A percentile compares a stretch with the other conserved stretches of the same genome.
phyloP scores from a whole-genome alignment of 2,329 filamentous ascomycete species.

The Claviceps capensis region DNA sequence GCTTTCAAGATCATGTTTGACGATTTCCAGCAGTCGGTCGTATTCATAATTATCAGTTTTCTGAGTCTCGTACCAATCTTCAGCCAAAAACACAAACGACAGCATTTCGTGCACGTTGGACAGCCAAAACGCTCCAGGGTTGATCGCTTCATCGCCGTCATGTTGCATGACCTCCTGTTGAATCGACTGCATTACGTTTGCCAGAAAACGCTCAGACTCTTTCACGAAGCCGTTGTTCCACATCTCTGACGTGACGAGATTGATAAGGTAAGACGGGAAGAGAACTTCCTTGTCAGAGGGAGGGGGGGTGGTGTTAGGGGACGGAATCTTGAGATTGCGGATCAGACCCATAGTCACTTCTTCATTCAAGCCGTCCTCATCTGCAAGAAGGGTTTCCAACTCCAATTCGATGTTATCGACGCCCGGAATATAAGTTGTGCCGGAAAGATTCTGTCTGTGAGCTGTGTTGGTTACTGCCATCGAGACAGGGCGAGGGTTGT shows the following conservation, averaged over 20 bases:
- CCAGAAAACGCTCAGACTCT: constrained; percentile 95
- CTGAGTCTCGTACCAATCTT: constrained; percentile 98
- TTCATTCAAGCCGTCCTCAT: constrained; percentile 91
- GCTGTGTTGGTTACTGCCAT: constrained; percentile 69
- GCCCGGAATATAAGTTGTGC: constrained; percentile 64
- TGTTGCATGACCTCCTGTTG: constrained; percentile 99
- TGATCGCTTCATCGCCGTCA: constrained; percentile 92
- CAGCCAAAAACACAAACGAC: constrained; percentile 95
- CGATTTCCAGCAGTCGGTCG: constrained; percentile 90
- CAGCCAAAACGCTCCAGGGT: constrained; percentile 95
- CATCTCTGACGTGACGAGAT: constrained; percentile 98
- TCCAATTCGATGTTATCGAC: constrained; percentile 90
- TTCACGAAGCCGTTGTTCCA: constrained; percentile 99
- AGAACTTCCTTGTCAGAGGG: constrained; percentile 97
- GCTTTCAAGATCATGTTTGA: constrained; percentile 97
- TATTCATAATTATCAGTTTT: constrained; percentile 99
- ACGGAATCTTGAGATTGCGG: constrained; percentile 89
- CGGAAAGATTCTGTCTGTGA: constrained; percentile 58
- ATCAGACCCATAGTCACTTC: constrained; percentile 95
- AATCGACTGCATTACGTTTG: constrained; percentile 99
- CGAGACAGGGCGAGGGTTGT: constrained; percentile 88
- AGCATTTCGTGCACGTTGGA: constrained; percentile 99
- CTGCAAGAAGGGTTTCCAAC: constrained; percentile 81
- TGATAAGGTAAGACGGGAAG: constrained; percentile 98
- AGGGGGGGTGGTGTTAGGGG: constrained; percentile 71